phyloP scores from a whole-genome alignment of 1,139 yeast species.

The Diutina neorugosa region DNA sequence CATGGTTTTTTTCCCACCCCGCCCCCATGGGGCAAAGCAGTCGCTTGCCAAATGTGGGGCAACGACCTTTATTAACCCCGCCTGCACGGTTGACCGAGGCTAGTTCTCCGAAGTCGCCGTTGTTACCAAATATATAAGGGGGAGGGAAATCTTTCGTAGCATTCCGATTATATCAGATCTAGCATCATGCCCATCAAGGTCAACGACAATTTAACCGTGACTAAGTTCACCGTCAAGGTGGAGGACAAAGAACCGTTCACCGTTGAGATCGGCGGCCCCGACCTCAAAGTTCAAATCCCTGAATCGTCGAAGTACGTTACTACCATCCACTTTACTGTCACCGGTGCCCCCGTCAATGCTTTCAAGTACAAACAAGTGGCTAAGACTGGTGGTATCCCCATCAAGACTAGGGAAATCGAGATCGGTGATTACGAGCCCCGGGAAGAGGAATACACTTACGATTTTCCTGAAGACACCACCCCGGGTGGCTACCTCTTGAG shows the following conservation, averaged over 20 bases:
- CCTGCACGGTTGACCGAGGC: not conserved
- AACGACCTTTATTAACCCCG: not conserved
- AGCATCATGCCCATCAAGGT: not conserved
- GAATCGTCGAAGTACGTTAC: slow-evolving; percentile 26
- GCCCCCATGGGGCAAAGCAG: not conserved
- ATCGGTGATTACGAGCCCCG: slow-evolving; percentile 9
- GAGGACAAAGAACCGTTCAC: slow-evolving; percentile 19
- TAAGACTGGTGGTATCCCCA: slow-evolving; percentile 26
- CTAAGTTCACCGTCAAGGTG: slow-evolving; percentile 18
- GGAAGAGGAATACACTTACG: slow-evolving; percentile 12
- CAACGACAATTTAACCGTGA: slow-evolving; percentile 16
- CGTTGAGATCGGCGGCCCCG: slow-evolving; percentile 20
- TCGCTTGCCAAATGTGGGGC: not conserved
- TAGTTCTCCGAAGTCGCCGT: not conserved
- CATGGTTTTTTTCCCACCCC: not conserved
- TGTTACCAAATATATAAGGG: not conserved
- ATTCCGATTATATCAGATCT: not conserved
- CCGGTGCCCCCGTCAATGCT: slow-evolving; percentile 18
- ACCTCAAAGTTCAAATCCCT: slow-evolving; percentile 23
- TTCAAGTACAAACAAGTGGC: slow-evolving; percentile 26
- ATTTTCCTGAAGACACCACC: slow-evolving; percentile 20
- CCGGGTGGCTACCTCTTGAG: slow-evolving; percentile 25
- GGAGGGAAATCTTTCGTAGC: not conserved
- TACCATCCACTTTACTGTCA: slow-evolving; percentile 24
- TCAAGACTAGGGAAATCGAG: slow-evolving; percentile 20